phyloP scores from a whole-genome alignment of 306 rosid genomes.

The Casuarina cunninghamiana region DNA sequence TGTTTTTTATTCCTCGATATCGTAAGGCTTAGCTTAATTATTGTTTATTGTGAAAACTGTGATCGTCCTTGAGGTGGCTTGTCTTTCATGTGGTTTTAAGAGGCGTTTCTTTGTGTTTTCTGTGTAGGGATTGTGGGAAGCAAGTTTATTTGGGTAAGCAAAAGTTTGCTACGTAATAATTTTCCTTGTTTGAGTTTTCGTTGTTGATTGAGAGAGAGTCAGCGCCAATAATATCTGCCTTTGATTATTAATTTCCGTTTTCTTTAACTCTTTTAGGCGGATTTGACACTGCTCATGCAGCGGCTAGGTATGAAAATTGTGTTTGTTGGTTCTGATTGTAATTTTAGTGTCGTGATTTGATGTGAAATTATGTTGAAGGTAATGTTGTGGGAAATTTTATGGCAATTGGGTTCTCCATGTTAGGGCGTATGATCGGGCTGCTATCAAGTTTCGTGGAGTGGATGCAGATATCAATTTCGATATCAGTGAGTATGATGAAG shows the following conservation, averaged over 20 bases:
- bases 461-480: slow-evolving; percentile 91
- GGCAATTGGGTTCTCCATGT: slow-evolving; percentile 17
- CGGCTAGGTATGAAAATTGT: slow-evolving; percentile 62
- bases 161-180: neutral
- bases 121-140: slow-evolving; percentile 85
- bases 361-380: neutral
- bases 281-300: slow-evolving; percentile 91
- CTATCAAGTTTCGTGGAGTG: slow-evolving; percentile 82
- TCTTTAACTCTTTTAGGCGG: slow-evolving; percentile 54
- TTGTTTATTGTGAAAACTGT: slow-evolving; percentile 2
- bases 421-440: slow-evolving; percentile 98
- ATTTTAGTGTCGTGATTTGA: neutral
- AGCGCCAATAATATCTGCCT: neutral
- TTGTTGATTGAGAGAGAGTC: slow-evolving; percentile 4
- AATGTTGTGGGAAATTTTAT: neutral
- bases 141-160: slow-evolving; percentile 90
- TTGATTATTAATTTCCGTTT: neutral
- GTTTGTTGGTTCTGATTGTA: neutral
- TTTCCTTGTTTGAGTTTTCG: neutral
- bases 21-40: neutral
- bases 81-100: neutral
- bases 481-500: slow-evolving; percentile 77
- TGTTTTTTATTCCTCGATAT: neutral
- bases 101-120: neutral
- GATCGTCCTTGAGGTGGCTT: neutral